Evolutionary conservation across 768 basidiomycete species (phyloP).

Genomic region (Pleurotus sapidus): DNA sequence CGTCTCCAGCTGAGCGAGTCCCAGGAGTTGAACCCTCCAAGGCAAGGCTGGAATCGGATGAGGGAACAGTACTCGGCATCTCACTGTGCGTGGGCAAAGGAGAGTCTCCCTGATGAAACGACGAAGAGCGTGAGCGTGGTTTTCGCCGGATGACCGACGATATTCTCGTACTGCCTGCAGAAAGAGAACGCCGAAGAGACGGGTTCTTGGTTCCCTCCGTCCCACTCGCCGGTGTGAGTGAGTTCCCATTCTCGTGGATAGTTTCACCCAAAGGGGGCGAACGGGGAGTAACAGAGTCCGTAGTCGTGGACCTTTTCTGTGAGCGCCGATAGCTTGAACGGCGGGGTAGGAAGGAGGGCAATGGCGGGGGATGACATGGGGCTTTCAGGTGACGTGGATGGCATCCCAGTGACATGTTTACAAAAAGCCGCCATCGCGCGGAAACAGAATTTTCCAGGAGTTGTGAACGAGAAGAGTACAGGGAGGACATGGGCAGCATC

Average conservation of each 20-base stretch:
- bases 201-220: neutral
- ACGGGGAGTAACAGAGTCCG: neutral
- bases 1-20: slow-evolving; percentile 56
- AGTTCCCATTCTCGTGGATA: too few species aligned
- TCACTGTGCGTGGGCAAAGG: neutral
- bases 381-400: slow-evolving; percentile 15
- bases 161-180: slow-evolving; percentile 14
- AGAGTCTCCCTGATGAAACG: slow-evolving; percentile 7
- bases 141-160: slow-evolving; percentile 10
- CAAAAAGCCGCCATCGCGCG: slow-evolving; percentile 72
- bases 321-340: neutral
- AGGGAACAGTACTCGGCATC: neutral
- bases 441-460: slow-evolving; percentile 78
- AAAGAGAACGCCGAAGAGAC: slow-evolving; percentile 16
- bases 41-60: neutral
- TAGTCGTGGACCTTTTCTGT: neutral
- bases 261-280: too few species aligned
- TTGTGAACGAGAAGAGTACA: slow-evolving; percentile 72
- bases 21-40: slow-evolving; percentile 4
- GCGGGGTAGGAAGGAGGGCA: slow-evolving; percentile 11
- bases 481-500: slow-evolving; percentile 75
- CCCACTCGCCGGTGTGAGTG: too few species aligned
- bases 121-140: neutral
- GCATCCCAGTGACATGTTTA: slow-evolving; percentile 60
- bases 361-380: slow-evolving; percentile 7